phyloP scores from a whole-genome alignment of 2,329 filamentous ascomycete species.

The Curvularia spicifera region DNA sequence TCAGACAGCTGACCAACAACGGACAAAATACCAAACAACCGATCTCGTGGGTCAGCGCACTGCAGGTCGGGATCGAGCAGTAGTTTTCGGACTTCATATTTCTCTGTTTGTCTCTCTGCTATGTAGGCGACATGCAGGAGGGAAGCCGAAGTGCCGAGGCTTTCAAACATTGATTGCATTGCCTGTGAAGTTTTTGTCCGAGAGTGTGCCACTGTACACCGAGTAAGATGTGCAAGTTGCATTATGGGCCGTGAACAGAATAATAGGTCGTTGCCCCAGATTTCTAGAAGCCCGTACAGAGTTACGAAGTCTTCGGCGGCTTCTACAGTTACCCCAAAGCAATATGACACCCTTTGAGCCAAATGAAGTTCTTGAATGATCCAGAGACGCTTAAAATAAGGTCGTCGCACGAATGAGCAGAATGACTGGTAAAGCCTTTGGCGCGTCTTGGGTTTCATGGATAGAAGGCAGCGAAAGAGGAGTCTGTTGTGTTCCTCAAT shows the following conservation, averaged over 20 bases:
- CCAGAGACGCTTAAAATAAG: slow-evolving; percentile 1
- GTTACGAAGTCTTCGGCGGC: neutral
- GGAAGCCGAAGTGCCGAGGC: too few species aligned
- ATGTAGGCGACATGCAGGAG: neutral
- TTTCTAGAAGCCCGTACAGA: rapidly evolving
- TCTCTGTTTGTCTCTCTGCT: neutral
- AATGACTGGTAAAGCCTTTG: neutral
- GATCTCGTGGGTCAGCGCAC: slow-evolving; percentile 1
- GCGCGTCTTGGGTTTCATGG: neutral
- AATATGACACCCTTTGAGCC: neutral
- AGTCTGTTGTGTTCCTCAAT: neutral
- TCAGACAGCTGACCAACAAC: neutral
- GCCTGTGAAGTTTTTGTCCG: neutral
- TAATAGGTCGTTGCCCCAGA: neutral
- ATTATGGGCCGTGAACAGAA: too few species aligned
- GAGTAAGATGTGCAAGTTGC: too few species aligned
- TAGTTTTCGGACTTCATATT: neutral
- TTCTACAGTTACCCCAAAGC: neutral
- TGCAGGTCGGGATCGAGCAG: neutral
- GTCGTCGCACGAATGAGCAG: neutral
- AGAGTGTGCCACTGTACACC: neutral
- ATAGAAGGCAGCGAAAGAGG: neutral
- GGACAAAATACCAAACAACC: neutral
- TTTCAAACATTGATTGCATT: neutral
- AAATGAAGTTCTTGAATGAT: slow-evolving; percentile 4